These are phyloP conservation scores for Acacia confusa DNA, from an alignment of 306 rosid species.

Conservation along the genomic window DNA sequence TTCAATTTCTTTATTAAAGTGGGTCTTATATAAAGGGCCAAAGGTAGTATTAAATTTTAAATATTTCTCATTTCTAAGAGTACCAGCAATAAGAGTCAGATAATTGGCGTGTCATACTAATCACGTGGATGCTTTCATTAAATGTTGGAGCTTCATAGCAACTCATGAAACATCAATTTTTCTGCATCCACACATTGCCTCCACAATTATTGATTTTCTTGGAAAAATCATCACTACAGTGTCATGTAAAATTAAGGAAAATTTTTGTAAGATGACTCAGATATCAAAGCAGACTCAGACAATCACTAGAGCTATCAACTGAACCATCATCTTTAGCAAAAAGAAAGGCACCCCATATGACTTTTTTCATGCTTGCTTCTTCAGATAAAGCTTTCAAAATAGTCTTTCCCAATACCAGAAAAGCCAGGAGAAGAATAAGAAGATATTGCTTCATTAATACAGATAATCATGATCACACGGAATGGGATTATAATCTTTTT, in stretches of 20 bases:
- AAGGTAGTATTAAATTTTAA: not conserved
- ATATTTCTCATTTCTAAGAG: not conserved
- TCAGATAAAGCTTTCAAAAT: not conserved
- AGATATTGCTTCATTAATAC: not conserved
- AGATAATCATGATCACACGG: not conserved
- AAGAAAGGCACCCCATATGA: not conserved
- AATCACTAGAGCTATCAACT: not conserved
- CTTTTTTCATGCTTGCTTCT: not conserved
- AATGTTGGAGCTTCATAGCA: not conserved
- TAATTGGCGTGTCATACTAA: not conserved
- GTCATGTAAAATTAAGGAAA: not conserved
- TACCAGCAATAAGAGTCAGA: not conserved
- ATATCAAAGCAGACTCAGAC: not conserved
- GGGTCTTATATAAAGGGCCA: too few relatives aligned
- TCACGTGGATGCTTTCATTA: not conserved
- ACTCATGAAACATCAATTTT: not conserved
- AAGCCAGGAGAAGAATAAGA: not conserved
- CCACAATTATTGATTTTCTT: not conserved
- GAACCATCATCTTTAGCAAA: not conserved
- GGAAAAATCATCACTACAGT: not conserved
- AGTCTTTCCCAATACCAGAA: not conserved
- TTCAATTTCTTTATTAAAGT: too few relatives aligned
- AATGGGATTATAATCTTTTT: not conserved
- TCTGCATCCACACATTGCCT: not conserved
- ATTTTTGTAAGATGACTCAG: not conserved